Evolutionary conservation across 148 eudicot species (phyloP).

Genomic region (Arbutus unedo): DNA sequence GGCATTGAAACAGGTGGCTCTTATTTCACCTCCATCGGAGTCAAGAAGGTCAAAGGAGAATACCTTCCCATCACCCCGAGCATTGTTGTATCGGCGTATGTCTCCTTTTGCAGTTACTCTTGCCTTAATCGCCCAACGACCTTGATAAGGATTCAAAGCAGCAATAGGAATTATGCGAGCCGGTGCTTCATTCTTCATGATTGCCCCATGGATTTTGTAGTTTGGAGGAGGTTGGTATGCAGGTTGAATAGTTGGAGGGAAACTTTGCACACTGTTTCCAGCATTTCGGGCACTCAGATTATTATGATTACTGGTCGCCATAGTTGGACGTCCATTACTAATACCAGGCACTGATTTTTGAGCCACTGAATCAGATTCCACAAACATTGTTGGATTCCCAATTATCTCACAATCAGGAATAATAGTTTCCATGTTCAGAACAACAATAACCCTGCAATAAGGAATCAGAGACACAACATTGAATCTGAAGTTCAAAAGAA

Average conservation of each 20-base stretch:
- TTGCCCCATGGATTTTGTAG: slow-evolving; percentile 81
- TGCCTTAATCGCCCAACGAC: slow-evolving; percentile 98
- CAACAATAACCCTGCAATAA: slow-evolving; percentile 82
- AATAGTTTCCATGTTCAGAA: slow-evolving; percentile 88
- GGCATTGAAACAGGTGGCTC: slow-evolving; percentile 92
- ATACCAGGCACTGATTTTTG: slow-evolving; percentile 37
- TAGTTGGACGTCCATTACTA: slow-evolving; percentile 17
- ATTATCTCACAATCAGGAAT: slow-evolving; percentile 74
- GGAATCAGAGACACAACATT: slow-evolving; percentile 1
- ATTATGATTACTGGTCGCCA: slow-evolving; percentile 21
- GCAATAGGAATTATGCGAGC: slow-evolving; percentile 89
- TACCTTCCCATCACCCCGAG: slow-evolving; percentile 96
- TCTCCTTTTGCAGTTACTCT: slow-evolving; percentile 97
- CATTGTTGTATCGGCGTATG: slow-evolving; percentile 92
- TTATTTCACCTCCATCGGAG: slow-evolving; percentile 95
- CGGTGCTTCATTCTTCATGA: slow-evolving; percentile 95
- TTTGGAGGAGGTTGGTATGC: slow-evolving; percentile 90
- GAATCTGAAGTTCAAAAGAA: slow-evolving; percentile 6
- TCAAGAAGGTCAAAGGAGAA: slow-evolving; percentile 98
- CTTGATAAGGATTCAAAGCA: slow-evolving; percentile 97
- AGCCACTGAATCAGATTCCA: slow-evolving; percentile 38
- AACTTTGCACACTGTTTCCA: slow-evolving; percentile 36
- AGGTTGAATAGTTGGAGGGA: slow-evolving; percentile 79
- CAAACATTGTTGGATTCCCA: slow-evolving; percentile 60
- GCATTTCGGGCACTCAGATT: slow-evolving; percentile 31